Evolutionary conservation across 2,329 filamentous ascomycete genomes (phyloP).

Genomic region (Penicillium sp.): DNA sequence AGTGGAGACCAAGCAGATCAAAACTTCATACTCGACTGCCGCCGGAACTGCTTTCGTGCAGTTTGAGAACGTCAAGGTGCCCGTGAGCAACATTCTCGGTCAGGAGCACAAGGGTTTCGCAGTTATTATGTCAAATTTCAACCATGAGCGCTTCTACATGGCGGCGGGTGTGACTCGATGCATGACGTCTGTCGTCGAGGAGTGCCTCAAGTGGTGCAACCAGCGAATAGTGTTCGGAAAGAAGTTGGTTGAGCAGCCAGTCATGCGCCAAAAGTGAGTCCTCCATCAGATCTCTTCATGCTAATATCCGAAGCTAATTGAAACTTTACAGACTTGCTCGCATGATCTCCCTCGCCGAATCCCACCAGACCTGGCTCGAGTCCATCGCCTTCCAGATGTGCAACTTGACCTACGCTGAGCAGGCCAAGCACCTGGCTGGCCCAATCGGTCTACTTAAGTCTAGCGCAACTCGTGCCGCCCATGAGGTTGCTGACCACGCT

Average conservation of each 20-base stretch:
- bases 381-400: constrained; percentile 85
- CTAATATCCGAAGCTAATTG: not conserved
- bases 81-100: constrained; percentile 73
- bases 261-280: constrained; percentile 72
- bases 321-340: constrained; percentile 63
- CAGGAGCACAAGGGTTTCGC: constrained; percentile 83
- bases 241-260: constrained; percentile 77
- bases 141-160: constrained; percentile 83
- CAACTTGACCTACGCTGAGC: constrained; percentile 76
- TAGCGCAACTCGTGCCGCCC: constrained; percentile 71
- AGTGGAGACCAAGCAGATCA: constrained; percentile 63
- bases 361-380: constrained; percentile 85
- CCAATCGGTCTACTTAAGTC: constrained; percentile 83
- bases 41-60: constrained; percentile 79
- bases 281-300: not conserved
- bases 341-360: constrained; percentile 80
- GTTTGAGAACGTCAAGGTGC: constrained; percentile 84
- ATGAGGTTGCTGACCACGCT: constrained; percentile 80
- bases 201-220: constrained; percentile 85
- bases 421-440: constrained; percentile 72
- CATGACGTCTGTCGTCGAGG: constrained; percentile 71
- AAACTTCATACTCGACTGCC: constrained; percentile 70
- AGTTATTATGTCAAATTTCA: constrained; percentile 84
- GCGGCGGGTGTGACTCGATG: constrained; percentile 64
- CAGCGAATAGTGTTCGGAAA: constrained; percentile 84